phyloP scores from a whole-genome alignment of 1,284 basidiomycete genomes.

The Boletellus dicymbophilus region DNA sequence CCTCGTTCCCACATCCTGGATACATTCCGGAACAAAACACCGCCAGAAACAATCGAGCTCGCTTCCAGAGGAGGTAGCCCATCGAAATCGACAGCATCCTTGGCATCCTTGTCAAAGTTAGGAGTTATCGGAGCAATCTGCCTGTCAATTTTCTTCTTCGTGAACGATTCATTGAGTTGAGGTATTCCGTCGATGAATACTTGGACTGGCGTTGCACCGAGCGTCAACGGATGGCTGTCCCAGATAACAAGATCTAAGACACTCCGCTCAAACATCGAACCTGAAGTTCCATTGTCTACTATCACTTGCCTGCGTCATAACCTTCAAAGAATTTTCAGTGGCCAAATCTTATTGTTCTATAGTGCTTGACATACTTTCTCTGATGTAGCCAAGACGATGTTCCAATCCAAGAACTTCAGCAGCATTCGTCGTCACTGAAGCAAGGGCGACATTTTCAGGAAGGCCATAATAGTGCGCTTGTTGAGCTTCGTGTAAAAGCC shows the following conservation, averaged over 20 bases:
- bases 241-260: constrained; percentile 80
- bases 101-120: constrained; percentile 61
- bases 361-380: constrained; percentile 37
- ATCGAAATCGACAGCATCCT: constrained; percentile 53
- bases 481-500: constrained; percentile 70
- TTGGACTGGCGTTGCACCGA: constrained; percentile 72
- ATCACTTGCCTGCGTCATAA: constrained; percentile 33
- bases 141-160: constrained; percentile 47
- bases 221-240: constrained; percentile 82
- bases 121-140: constrained; percentile 59
- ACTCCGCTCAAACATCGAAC: not conserved
- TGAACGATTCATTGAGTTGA: constrained; percentile 48
- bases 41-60: constrained; percentile 21
- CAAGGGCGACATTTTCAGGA: constrained; percentile 46
- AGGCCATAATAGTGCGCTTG: constrained; percentile 65
- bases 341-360: not conserved
- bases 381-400: constrained; percentile 66
- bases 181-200: constrained; percentile 72
- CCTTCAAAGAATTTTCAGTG: constrained; percentile 21
- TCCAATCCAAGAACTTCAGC: constrained; percentile 64
- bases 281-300: not conserved
- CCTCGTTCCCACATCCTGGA: constrained; percentile 23
- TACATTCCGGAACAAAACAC: constrained; percentile 49
- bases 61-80: constrained; percentile 65
- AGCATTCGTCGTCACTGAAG: constrained; percentile 63